Evolutionary conservation across 73 alveolate species (phyloP).

Genomic region (Breviolum minutum): DNA sequence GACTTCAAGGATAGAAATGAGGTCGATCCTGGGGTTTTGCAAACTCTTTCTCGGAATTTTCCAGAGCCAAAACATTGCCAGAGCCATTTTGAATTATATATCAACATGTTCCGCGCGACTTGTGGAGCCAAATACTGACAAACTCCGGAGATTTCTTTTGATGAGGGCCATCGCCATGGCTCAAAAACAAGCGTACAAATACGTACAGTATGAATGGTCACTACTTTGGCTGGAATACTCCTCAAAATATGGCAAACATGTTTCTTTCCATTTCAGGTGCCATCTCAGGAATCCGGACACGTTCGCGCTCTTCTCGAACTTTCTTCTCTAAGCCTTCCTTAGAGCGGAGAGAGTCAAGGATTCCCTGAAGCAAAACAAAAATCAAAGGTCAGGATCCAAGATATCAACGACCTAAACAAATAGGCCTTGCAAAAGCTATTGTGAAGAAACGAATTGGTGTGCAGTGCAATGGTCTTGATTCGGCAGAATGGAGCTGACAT

Average conservation of each 20-base stretch:
- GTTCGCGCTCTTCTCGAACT: conserved; percentile 9
- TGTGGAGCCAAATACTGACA: neutral
- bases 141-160: neutral
- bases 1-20: neutral
- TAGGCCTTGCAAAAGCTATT: neutral
- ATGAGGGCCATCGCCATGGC: neutral
- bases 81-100: neutral
- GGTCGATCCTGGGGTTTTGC: neutral
- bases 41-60: neutral
- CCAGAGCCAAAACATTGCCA: neutral
- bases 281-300: neutral
- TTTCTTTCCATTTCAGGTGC: no score
- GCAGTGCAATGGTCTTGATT: neutral
- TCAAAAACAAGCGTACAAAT: no score
- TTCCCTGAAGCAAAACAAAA: neutral
- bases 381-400: no score
- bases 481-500: no score
- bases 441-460: neutral
- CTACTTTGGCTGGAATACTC: neutral
- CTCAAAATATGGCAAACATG: neutral
- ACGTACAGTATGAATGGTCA: no score
- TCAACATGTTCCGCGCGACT: neutral
- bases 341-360: neutral
- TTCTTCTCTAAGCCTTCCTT: conserved; percentile 1
- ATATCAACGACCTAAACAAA: no score